phyloP scores from a whole-genome alignment of 345 rosid genomes.

The Populus nigra region DNA sequence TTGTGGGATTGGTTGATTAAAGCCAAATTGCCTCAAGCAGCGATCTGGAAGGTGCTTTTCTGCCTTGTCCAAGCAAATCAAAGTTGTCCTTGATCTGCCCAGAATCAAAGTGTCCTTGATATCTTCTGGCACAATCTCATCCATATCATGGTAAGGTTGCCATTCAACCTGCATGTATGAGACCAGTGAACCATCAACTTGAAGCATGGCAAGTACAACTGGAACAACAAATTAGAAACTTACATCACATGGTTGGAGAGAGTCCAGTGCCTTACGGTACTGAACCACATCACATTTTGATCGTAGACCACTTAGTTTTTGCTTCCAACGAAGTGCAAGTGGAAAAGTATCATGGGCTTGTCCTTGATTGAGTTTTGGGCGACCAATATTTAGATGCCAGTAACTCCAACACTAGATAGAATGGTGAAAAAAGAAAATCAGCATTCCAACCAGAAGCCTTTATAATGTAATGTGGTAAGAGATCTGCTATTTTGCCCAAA shows the following conservation, averaged over 20 bases:
- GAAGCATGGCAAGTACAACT: background rate
- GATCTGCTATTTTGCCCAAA: background rate
- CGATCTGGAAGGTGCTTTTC: conserved; percentile 98
- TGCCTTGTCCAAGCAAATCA: conserved; percentile 94
- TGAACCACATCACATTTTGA: conserved; percentile 79
- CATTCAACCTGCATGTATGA: conserved; percentile 63
- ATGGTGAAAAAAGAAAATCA: conserved; percentile 8
- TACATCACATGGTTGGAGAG: conserved; percentile 75
- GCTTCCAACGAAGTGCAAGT: conserved; percentile 83
- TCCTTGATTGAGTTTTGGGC: conserved; percentile 81
- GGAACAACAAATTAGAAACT: conserved; percentile 8
- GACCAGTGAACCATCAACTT: conserved; percentile 1
- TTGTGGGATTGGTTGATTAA: conserved; percentile 71
- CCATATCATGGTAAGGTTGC: conserved; percentile 72
- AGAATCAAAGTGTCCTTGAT: conserved; percentile 52
- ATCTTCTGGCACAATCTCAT: conserved; percentile 59
- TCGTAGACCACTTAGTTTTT: conserved; percentile 87
- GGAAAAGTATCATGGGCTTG: conserved; percentile 72
- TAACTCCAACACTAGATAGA: conserved; percentile 85
- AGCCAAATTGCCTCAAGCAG: conserved; percentile 75
- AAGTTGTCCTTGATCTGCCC: conserved; percentile 84
- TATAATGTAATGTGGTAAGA: background rate
- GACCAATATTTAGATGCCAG: conserved; percentile 79
- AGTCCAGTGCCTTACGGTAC: conserved; percentile 80
- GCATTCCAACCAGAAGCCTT: background rate